Percentiles rank a stretch among this genome's conserved stretches.
phyloP scores from a whole-genome alignment of 345 rosid species.

The Dovyalis caffra region DNA sequence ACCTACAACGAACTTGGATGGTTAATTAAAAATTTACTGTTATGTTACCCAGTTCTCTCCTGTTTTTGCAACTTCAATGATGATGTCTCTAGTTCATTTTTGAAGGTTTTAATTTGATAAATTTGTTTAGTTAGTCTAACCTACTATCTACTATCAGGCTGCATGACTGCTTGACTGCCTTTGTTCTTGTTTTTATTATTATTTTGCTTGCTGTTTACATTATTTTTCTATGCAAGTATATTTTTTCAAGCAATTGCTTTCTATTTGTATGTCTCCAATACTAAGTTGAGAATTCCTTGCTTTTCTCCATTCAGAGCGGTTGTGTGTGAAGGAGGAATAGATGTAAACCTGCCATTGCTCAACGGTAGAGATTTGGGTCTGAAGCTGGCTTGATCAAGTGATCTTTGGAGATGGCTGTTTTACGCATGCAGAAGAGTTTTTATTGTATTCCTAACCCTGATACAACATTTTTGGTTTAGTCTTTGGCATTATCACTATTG shows the following conservation, averaged over 20 bases:
- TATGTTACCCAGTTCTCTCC: neutral
- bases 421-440: neutral
- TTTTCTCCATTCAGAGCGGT: constrained; percentile 56
- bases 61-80: neutral
- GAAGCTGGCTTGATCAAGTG: constrained; percentile 15
- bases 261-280: neutral
- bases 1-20: neutral
- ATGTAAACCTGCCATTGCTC: neutral
- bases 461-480: neutral
- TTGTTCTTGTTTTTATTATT: neutral
- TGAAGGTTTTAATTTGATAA: neutral
- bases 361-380: neutral
- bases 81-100: neutral
- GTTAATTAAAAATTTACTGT: neutral
- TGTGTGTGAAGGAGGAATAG: constrained; percentile 69
- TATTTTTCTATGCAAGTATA: neutral
- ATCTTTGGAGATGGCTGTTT: constrained; percentile 1
- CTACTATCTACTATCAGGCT: neutral
- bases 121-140: neutral
- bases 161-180: neutral
- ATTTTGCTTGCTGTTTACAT: neutral
- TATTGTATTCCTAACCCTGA: neutral
- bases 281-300: neutral
- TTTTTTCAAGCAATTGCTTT: constrained; percentile 2
- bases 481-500: neutral